phyloP scores from a whole-genome alignment of 2,329 filamentous ascomycete species.

The Exophiala xenobiotica region DNA sequence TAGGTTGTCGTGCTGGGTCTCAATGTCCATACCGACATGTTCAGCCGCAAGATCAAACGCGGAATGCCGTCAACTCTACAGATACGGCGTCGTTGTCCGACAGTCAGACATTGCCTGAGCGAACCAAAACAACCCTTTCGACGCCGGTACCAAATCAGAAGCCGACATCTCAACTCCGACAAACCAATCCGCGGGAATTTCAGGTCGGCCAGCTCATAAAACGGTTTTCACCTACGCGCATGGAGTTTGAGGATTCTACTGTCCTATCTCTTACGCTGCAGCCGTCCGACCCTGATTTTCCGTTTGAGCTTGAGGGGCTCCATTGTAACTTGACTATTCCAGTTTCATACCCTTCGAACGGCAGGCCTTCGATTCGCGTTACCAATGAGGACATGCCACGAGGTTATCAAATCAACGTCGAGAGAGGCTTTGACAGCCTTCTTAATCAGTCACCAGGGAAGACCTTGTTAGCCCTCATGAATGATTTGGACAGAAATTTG shows the following conservation, averaged over 20 bases:
- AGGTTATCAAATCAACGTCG: conserved; percentile 73
- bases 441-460: conserved; percentile 53
- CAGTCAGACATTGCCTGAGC: conserved; percentile 16
- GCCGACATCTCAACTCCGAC: conserved; percentile 64
- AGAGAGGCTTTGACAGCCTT: conserved; percentile 69
- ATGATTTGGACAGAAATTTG: conserved; percentile 69
- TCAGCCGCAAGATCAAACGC: conserved; percentile 7
- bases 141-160: conserved; percentile 48
- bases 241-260: conserved; percentile 50
- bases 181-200: conserved; percentile 68
- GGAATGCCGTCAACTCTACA: conserved; percentile 11
- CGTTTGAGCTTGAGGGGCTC: conserved; percentile 69
- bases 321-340: conserved; percentile 69
- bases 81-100: conserved; percentile 16
- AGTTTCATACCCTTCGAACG: conserved; percentile 57
- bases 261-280: conserved; percentile 63
- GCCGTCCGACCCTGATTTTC: conserved; percentile 81
- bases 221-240: conserved; percentile 58
- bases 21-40: conserved; percentile 52
- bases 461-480: conserved; percentile 66
- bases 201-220: conserved; percentile 71
- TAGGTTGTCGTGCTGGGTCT: conserved; percentile 54
- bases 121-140: background rate
- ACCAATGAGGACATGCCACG: conserved; percentile 68
- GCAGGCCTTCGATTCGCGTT: conserved; percentile 60